Evolutionary conservation across 257 asterid species (phyloP).

Genomic region (Oldenlandia corymbosa): DNA sequence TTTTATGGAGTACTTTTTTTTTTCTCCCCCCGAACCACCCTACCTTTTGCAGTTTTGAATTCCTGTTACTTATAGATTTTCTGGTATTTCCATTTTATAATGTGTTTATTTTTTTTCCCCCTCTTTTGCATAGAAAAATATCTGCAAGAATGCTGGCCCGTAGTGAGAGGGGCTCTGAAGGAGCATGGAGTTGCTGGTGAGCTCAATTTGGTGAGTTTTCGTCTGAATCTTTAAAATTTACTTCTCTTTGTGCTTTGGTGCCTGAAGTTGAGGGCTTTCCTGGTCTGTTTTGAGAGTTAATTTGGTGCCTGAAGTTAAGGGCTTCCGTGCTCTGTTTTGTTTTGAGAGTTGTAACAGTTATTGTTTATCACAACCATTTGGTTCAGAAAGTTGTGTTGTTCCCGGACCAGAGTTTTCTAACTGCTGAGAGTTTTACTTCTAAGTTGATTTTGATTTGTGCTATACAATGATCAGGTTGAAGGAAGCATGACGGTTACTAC

Average conservation of each 20-base stretch:
- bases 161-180: conserved; percentile 65
- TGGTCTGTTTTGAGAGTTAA: not conserved
- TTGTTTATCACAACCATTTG: not conserved
- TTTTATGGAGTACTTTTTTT: not conserved
- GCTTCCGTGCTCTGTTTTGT: not conserved
- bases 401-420: not conserved
- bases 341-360: not conserved
- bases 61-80: too few species aligned
- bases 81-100: not conserved
- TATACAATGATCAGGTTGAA: conserved; percentile 51
- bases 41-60: too few species aligned
- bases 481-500: conserved; percentile 92
- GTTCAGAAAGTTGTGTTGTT: too few species aligned
- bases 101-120: not conserved
- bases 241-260: not conserved
- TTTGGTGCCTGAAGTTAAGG: not conserved
- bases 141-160: conserved; percentile 86
- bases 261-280: not conserved
- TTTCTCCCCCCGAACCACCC: too few species aligned
- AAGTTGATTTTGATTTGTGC: conserved; percentile 11
- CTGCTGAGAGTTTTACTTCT: too few species aligned
- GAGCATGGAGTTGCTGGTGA: conserved; percentile 63
- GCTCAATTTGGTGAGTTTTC: conserved; percentile 60
- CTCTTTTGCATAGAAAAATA: conserved; percentile 52
- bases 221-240: not conserved